Evolutionary conservation across 2,329 filamentous ascomycete genomes (phyloP).

Genomic region (Coniochaeta sp.): DNA sequence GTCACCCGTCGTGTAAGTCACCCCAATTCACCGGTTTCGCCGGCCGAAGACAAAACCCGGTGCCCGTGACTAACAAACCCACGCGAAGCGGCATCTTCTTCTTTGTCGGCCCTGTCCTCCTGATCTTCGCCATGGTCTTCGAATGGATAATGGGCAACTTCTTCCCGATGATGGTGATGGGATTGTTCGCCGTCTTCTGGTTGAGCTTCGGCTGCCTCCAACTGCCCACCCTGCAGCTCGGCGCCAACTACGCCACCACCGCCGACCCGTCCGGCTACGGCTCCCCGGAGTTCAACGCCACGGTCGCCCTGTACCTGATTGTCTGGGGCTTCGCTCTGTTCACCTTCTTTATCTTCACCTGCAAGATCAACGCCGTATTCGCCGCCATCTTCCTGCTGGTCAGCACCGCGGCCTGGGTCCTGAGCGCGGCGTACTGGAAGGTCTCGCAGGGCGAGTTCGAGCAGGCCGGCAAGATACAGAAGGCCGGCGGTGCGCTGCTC

Average conservation of each 20-base stretch:
- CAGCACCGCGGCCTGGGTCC: conserved; percentile 33
- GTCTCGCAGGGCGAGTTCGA: conserved; percentile 33
- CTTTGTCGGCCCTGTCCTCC: conserved; percentile 35
- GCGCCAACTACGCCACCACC: conserved; percentile 31
- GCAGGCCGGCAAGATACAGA: conserved; percentile 33
- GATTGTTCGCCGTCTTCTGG: conserved; percentile 41
- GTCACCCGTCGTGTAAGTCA: conserved; percentile 23
- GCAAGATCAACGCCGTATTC: conserved; percentile 42
- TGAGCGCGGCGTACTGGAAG: conserved; percentile 41
- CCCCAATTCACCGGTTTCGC: neutral
- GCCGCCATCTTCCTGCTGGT: conserved; percentile 40
- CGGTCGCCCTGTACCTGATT: conserved; percentile 39
- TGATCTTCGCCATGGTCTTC: conserved; percentile 38
- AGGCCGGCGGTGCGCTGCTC: conserved; percentile 29
- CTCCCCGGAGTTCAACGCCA: conserved; percentile 37
- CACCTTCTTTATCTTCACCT: conserved; percentile 42
- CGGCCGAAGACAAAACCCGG: no score
- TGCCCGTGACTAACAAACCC: no score
- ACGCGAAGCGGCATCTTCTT: conserved; percentile 26
- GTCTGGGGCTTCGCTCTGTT: conserved; percentile 45
- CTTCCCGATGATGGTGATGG: conserved; percentile 44
- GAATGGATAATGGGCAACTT: conserved; percentile 46
- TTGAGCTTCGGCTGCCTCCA: conserved; percentile 42
- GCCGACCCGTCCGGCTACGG: conserved; percentile 33
- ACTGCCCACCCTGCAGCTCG: conserved; percentile 38